Conservation (phyloP, 352 stramenopile genomes). For the Globisporangium acanthophoron region DNA sequence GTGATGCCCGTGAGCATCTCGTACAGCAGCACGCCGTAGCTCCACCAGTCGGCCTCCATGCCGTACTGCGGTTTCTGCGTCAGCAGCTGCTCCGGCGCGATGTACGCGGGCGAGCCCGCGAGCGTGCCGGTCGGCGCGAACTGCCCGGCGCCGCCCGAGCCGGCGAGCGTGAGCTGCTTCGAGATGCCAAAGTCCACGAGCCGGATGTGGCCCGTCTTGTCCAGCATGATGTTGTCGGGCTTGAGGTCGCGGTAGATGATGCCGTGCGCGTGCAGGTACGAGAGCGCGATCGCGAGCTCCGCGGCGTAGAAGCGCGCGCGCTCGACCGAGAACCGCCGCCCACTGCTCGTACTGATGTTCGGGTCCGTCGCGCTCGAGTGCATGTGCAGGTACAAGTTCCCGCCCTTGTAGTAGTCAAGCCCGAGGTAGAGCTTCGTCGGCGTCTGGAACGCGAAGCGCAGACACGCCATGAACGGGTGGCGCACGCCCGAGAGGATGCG, state of each 20-base stretch:
- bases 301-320: constrained; percentile 94
- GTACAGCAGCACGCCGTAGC: constrained; percentile 86
- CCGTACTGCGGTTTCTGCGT: constrained; percentile 84
- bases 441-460: constrained; percentile 86
- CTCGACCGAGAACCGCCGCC: constrained; percentile 88
- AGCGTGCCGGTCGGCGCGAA: constrained; percentile 68
- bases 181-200: constrained; percentile 99
- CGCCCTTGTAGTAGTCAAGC: constrained; percentile 83
- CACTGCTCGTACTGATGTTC: constrained; percentile 67
- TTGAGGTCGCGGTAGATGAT: constrained; percentile 89
- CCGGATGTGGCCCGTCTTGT: constrained; percentile 93
- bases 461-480: constrained; percentile 74
- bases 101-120: constrained; percentile 80
- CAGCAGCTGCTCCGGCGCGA: constrained; percentile 76
- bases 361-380: constrained; percentile 80
- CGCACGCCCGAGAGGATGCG: constrained; percentile 71
- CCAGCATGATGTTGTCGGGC: constrained; percentile 92
- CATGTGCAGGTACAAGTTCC: constrained; percentile 86
- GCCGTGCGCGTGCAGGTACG: constrained; percentile 86
- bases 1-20: constrained; percentile 87
- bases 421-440: constrained; percentile 78
- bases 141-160: constrained; percentile 13
- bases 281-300: constrained; percentile 95
- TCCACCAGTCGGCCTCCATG: constrained; percentile 90
- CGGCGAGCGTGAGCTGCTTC: constrained; percentile 77